Evolutionary conservation across 257 asterid species (phyloP).

Genomic region (Plantago elongata): DNA sequence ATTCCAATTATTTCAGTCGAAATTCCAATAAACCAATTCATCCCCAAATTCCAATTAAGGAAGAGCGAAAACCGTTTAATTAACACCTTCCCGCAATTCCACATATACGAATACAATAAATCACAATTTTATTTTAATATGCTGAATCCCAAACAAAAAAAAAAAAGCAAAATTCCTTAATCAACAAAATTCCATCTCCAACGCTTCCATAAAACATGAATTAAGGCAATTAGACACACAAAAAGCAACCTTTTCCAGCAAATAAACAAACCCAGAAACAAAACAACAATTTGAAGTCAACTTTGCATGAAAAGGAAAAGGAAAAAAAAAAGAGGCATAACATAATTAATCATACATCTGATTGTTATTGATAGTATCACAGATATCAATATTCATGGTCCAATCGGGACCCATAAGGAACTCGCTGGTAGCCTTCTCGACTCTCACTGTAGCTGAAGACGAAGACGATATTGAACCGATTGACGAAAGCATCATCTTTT

Average conservation of each 20-base stretch:
- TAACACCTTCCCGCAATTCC: constrained; percentile 7
- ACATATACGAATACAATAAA: constrained; percentile 1
- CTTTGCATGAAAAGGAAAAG: constrained; percentile 38
- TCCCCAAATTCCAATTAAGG: constrained; percentile 2
- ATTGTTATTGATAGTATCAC: constrained; percentile 73
- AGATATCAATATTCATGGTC: constrained; percentile 88
- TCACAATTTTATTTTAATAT: neutral
- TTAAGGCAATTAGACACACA: neutral
- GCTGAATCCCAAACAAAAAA: neutral
- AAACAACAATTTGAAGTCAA: constrained; percentile 30
- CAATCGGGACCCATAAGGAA: constrained; percentile 95
- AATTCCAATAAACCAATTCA: neutral
- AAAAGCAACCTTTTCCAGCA: neutral
- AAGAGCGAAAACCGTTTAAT: neutral
- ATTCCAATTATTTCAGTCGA: constrained; percentile 1
- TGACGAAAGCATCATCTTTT: constrained; percentile 34
- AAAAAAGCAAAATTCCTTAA: neutral
- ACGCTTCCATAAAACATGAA: neutral
- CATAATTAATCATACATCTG: too few relatives aligned
- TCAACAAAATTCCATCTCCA: neutral
- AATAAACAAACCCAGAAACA: constrained; percentile 13
- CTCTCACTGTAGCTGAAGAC: constrained; percentile 60
- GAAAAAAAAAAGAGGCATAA: constrained; percentile 9
- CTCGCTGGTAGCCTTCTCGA: constrained; percentile 97
- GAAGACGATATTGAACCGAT: constrained; percentile 39